These are phyloP conservation scores for Phlebiopsis flavidoalba DNA, from an alignment of 768 basidiomycete genomes.

Conservation along the genomic window DNA sequence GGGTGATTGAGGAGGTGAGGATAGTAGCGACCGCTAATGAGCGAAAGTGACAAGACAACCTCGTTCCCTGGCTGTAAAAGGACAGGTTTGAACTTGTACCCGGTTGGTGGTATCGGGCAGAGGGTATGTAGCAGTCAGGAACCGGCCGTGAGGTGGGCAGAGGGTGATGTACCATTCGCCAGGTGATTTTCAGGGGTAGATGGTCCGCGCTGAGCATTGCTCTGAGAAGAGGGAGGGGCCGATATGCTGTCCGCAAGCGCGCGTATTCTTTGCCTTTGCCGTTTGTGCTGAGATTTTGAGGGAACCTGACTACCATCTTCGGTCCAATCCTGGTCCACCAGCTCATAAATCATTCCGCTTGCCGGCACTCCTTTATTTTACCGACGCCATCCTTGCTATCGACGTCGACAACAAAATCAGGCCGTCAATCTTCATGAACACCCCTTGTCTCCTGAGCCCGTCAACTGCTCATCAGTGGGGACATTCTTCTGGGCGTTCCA, in stretches of 20 bases:
- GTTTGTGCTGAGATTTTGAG: conserved; percentile 9
- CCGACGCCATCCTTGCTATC: conserved; percentile 32
- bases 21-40: conserved; percentile 80
- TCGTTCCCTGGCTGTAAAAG: conserved; percentile 57
- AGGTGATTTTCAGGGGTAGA: background rate
- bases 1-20: conserved; percentile 66
- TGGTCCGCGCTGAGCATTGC: background rate
- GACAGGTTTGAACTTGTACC: conserved; percentile 68
- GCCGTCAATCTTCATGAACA: conserved; percentile 65
- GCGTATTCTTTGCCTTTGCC: conserved; percentile 30
- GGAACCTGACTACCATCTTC: conserved; percentile 14
- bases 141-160: conserved; percentile 29
- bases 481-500: conserved; percentile 29
- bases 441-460: conserved; percentile 57
- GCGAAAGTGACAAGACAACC: conserved; percentile 58
- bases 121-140: conserved; percentile 27
- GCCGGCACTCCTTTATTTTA: conserved; percentile 54
- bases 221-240: background rate
- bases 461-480: conserved; percentile 10
- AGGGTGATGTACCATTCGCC: background rate
- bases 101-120: conserved; percentile 63
- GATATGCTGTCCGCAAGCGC: background rate
- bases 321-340: conserved; percentile 73
- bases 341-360: conserved; percentile 73
- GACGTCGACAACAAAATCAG: conserved; percentile 60